Conservation (phyloP, 2,329 filamentous ascomycete species). For the Penicillium sp. region DNA sequence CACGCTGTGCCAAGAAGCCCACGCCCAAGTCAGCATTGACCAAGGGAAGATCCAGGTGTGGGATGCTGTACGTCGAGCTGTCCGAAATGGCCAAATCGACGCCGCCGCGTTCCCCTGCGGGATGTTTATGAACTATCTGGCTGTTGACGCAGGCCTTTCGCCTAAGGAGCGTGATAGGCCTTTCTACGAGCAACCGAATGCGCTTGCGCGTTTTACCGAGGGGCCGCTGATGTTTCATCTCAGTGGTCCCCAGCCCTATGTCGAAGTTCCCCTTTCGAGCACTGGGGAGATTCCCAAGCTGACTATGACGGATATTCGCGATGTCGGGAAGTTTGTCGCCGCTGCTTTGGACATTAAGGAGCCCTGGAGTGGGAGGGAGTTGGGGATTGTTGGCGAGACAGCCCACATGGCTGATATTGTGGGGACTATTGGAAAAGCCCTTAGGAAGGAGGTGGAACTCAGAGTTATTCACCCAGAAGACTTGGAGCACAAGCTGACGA, state of each 20-base stretch:
- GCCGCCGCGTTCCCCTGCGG: constrained; percentile 37
- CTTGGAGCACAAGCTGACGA: neutral
- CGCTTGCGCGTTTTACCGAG: constrained; percentile 11
- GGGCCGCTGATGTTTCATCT: constrained; percentile 25
- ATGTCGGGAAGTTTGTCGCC: constrained; percentile 37
- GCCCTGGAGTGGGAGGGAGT: constrained; percentile 32
- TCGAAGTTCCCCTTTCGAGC: constrained; percentile 31
- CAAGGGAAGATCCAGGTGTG: constrained; percentile 31
- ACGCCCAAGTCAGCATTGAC: constrained; percentile 28
- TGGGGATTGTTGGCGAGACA: constrained; percentile 40
- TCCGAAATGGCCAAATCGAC: constrained; percentile 30
- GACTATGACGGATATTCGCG: constrained; percentile 39
- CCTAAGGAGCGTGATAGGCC: constrained; percentile 10
- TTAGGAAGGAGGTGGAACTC: constrained; percentile 20
- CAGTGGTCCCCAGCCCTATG: constrained; percentile 24
- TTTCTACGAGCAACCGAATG: neutral
- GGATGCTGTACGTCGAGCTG: constrained; percentile 31
- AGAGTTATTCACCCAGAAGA: neutral
- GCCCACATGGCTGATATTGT: constrained; percentile 32
- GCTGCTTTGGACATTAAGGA: constrained; percentile 36
- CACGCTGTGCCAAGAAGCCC: constrained; percentile 25
- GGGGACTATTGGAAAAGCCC: constrained; percentile 27
- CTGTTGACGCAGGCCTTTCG: constrained; percentile 20
- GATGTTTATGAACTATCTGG: constrained; percentile 44
- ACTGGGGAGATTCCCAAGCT: constrained; percentile 31